A percentile compares a stretch with the other conserved stretches of the same genome.
These are phyloP conservation scores for Elsinoe australis DNA, from an alignment of 2,329 filamentous ascomycete species.

Conservation along the genomic window DNA sequence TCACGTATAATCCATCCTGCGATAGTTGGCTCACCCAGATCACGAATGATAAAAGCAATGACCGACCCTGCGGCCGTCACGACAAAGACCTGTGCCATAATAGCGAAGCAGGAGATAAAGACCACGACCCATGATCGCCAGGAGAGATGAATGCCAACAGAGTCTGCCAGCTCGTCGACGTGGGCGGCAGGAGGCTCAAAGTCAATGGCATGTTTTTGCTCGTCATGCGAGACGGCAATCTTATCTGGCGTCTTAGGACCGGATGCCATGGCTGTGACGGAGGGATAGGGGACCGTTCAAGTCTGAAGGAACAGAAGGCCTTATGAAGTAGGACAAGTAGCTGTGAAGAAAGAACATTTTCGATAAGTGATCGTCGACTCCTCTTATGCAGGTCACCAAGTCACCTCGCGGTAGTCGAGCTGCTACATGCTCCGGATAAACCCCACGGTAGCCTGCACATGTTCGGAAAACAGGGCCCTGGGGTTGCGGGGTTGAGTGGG, in stretches of 20 bases:
- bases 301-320: too few relatives aligned
- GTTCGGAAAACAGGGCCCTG: slow-evolving; percentile 5
- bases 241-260: slow-evolving; percentile 3
- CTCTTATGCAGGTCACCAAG: slow-evolving; percentile 5
- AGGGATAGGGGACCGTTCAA: neutral
- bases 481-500: slow-evolving; percentile 14
- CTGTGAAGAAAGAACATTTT: neutral
- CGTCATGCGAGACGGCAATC: slow-evolving; percentile 9
- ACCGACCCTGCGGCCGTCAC: slow-evolving; percentile 50
- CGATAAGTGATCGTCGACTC: neutral
- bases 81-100: slow-evolving; percentile 50
- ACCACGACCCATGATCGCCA: slow-evolving; percentile 50
- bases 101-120: slow-evolving; percentile 45
- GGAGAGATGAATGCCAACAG: slow-evolving; percentile 41
- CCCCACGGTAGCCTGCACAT: too few relatives aligned
- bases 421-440: too few relatives aligned
- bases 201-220: neutral
- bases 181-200: slow-evolving; percentile 11
- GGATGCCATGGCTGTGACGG: neutral
- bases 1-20: slow-evolving; percentile 50
- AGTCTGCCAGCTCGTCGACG: slow-evolving; percentile 5
- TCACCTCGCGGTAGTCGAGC: too few relatives aligned
- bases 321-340: too few relatives aligned
- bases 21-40: slow-evolving; percentile 44
- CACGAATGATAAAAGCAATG: slow-evolving; percentile 49